A percentile compares a stretch with the other conserved stretches of the same genome.
These are phyloP conservation scores for Sphaerulina vaccinii DNA, from an alignment of 2,329 filamentous ascomycete genomes.

Conservation along the genomic window DNA sequence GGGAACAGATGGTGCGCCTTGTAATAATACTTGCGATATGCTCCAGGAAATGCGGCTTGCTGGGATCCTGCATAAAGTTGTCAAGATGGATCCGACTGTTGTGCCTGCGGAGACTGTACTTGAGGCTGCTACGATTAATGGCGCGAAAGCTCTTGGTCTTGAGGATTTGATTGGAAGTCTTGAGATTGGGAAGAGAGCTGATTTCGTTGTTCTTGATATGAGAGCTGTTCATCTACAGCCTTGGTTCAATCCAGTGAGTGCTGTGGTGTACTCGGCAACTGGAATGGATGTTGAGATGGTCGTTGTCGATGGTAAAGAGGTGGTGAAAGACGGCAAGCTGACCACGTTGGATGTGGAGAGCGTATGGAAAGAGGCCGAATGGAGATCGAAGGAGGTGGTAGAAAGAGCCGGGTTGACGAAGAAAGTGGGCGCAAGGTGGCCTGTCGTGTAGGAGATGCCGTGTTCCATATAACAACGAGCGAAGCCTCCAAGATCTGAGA, in stretches of 20 bases:
- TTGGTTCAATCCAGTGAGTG: conserved; percentile 40
- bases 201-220: conserved; percentile 42
- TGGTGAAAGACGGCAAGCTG: conserved; percentile 2
- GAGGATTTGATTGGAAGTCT: neutral
- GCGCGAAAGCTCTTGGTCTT: neutral
- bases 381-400: neutral
- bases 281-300: conserved; percentile 48
- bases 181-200: neutral
- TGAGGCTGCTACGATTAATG: neutral
- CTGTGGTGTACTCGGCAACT: conserved; percentile 47
- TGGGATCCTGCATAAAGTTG: neutral
- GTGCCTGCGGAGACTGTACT: neutral
- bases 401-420: neutral
- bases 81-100: neutral
- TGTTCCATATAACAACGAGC: no score
- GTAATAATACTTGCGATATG: neutral
- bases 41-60: neutral
- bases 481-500: no score
- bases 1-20: neutral
- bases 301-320: conserved; percentile 43
- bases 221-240: conserved; percentile 17
- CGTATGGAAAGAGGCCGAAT: neutral
- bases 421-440: neutral
- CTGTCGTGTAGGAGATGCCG: no score
- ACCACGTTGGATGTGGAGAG: neutral